Conservation (phyloP, 116 monocot species). For the Zostera marina region DNA sequence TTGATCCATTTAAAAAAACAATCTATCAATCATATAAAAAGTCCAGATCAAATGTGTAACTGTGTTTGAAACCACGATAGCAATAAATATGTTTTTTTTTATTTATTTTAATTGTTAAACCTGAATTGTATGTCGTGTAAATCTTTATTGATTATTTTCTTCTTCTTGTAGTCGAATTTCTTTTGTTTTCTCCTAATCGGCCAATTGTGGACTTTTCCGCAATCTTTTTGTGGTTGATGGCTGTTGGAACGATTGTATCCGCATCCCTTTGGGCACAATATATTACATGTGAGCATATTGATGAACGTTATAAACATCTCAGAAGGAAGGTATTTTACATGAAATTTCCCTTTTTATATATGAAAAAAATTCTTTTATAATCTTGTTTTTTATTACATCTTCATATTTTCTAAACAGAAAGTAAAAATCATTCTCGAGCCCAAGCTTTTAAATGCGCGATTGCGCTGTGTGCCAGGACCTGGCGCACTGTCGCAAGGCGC, state of each 20-base stretch:
- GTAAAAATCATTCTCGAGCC: no score
- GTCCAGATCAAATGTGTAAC: no score
- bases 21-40: no score
- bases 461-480: not conserved
- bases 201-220: slow-evolving; percentile 79
- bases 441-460: no score
- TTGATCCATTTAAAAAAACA: no score
- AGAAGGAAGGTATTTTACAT: slow-evolving; percentile 4
- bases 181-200: slow-evolving; percentile 70
- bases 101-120: not conserved
- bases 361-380: not conserved
- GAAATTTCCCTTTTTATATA: not conserved
- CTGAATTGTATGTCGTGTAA: not conserved
- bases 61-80: no score
- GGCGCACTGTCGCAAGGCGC: no score
- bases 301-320: slow-evolving; percentile 81
- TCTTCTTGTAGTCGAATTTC: slow-evolving; percentile 56
- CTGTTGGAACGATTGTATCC: slow-evolving; percentile 75
- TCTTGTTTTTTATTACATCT: not conserved
- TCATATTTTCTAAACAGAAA: not conserved
- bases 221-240: slow-evolving; percentile 85
- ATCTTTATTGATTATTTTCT: not conserved
- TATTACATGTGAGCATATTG: slow-evolving; percentile 62
- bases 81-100: not conserved
- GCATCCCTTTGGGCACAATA: slow-evolving; percentile 79